These are phyloP conservation scores for Lithospermum erythrorhizon DNA, from an alignment of 257 asterid species.

Conservation along the genomic window DNA sequence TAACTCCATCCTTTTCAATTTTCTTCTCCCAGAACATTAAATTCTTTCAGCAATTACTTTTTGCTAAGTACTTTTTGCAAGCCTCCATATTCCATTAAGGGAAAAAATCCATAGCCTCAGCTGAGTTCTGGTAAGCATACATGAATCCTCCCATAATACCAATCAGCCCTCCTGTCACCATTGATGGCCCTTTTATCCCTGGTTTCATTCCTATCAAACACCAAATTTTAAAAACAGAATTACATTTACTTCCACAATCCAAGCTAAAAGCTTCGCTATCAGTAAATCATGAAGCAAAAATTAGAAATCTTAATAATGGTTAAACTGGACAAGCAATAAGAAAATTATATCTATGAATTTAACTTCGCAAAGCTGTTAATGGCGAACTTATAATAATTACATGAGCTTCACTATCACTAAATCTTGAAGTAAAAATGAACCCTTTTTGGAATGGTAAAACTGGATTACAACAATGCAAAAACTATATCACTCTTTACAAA, in stretches of 20 bases:
- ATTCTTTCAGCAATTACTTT: slow-evolving; percentile 29
- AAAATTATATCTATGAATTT: no score
- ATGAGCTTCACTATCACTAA: background rate
- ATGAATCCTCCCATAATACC: slow-evolving; percentile 96
- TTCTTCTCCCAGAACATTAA: background rate
- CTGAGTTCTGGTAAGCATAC: slow-evolving; percentile 94
- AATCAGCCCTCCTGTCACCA: slow-evolving; percentile 94
- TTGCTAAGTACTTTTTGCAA: slow-evolving; percentile 77
- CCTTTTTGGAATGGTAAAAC: no score
- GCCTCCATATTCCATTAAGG: slow-evolving; percentile 95
- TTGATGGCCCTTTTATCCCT: slow-evolving; percentile 89
- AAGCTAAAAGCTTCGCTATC: background rate
- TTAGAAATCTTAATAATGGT: no score
- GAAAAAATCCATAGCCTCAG: slow-evolving; percentile 97
- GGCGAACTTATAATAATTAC: no score
- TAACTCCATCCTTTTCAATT: background rate
- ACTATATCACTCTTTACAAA: no score
- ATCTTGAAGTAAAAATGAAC: background rate
- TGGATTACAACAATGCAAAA: no score
- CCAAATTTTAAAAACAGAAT: background rate
- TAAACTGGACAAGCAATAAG: no score
- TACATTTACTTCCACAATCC: background rate
- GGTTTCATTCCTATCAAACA: slow-evolving; percentile 65
- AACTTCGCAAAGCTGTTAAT: no score
- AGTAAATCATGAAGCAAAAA: background rate